Evolutionary conservation across 345 rosid genomes (phyloP), one percentile per base, ranked within the genome.

Genomic region (Cardamine chenopodiifolia): DNA sequence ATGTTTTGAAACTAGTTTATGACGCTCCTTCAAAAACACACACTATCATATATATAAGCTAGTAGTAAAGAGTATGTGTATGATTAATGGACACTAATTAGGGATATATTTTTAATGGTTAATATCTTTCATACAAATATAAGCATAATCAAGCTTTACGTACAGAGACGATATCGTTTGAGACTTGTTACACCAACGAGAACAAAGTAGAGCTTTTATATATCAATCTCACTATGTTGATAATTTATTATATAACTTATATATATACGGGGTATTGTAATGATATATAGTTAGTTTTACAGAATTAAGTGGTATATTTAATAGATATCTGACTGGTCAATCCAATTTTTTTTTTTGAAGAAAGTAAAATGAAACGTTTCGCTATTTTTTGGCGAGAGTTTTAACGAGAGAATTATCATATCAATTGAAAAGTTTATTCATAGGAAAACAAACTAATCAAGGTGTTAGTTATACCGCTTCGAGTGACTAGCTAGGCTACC

Each of bases 1-100:
- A 45, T 74, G 52, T 65, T 67, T 62, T 62, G 39, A 45, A 72
- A 50, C 40, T 11, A 26, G 68, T 49, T 22, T 37, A 12, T 59
- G 20, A 62, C 5, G 32, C 76, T 72, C 53, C 34, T 17, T 19
- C 7, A 42, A 52, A 26, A 62, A 72, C 25, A 15, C 8, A 64
- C 53, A 19, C 9, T 26, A 48, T 34, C 10, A 66, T 74, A 57
- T 56, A 49, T 74, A 74, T 65, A 39, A 34, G 25, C 23, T 52
- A 17, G 42, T 52, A 17, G 42, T 58, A 52, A 61, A 62, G 61
- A 35, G 37, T 34, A 45, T 35, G n/a, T n/a, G n/a, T n/a, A n/a
- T 22, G 18, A 42, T n/a, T 59, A 50, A 32, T 6, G 17, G 20
- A 40, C 10, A 56, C 29, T 18, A 73, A 11, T 34, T 55, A 48